Evolutionary conservation across 129 eudicot genomes (phyloP).

Genomic region (Logfia minima): DNA sequence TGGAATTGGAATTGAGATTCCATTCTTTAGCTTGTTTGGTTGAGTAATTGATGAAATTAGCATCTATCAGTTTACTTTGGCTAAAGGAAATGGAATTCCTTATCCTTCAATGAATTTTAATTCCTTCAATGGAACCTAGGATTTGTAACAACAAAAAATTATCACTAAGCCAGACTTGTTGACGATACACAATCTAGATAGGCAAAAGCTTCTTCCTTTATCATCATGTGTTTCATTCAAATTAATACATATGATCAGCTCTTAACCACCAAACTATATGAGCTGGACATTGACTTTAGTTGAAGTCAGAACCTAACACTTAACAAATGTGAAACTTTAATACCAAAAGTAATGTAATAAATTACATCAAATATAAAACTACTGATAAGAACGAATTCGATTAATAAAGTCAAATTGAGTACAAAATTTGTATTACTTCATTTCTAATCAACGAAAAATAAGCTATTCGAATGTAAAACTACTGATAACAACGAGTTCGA

Average conservation of each 20-base stretch:
- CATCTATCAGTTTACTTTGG: too few relatives aligned
- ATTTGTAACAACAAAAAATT: not conserved
- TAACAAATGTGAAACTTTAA: not conserved
- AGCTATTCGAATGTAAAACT: not conserved
- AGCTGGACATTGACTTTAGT: not conserved
- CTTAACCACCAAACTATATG: not conserved
- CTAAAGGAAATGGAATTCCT: too few relatives aligned
- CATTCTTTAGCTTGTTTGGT: too few relatives aligned
- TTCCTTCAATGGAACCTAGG: not conserved
- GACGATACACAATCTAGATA: not conserved
- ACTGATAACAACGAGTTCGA: constrained; percentile 5
- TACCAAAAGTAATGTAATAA: too few relatives aligned
- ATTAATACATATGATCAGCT: not conserved
- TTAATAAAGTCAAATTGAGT: not conserved
- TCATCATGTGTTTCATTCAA: not conserved
- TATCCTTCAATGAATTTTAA: too few relatives aligned
- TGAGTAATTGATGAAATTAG: too few relatives aligned
- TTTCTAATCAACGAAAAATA: not conserved
- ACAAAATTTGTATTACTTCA: not conserved
- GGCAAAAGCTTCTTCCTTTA: not conserved
- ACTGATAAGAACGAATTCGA: not conserved
- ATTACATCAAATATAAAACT: not conserved
- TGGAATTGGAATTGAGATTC: too few relatives aligned
- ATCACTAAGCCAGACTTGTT: too few relatives aligned
- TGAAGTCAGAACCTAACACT: not conserved